Evolutionary conservation across 768 basidiomycete genomes (phyloP).

Genomic region (Omphalotus guepiniiformis): DNA sequence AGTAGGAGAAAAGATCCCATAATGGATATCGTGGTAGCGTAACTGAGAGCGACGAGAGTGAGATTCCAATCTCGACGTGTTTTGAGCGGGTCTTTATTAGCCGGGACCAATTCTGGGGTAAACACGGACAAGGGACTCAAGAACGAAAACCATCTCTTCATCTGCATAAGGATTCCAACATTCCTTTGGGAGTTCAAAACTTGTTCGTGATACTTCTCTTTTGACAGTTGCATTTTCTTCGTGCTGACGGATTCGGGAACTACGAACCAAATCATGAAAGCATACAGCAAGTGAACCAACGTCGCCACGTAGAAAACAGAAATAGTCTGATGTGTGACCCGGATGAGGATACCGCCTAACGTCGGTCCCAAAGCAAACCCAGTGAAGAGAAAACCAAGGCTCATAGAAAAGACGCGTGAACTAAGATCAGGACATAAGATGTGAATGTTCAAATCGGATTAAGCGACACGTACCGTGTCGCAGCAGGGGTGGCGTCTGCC

Average conservation of each 20-base stretch:
- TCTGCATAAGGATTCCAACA: conserved; percentile 30
- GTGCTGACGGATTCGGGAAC: conserved; percentile 76
- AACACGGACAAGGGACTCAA: conserved; percentile 70
- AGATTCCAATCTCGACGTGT: conserved; percentile 61
- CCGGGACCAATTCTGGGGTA: conserved; percentile 34
- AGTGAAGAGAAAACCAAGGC: conserved; percentile 60
- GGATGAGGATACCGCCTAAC: conserved; percentile 63
- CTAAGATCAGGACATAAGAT: conserved; percentile 29
- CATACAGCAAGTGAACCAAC: conserved; percentile 44
- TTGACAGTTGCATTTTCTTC: conserved; percentile 40
- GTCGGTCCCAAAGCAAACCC: conserved; percentile 71
- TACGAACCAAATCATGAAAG: conserved; percentile 48
- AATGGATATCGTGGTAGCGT: conserved; percentile 43
- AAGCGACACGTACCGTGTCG: conserved; percentile 39
- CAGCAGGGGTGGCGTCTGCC: conserved; percentile 59
- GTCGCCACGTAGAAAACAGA: conserved; percentile 71
- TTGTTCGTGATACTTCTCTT: conserved; percentile 31
- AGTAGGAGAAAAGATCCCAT: conserved; percentile 29
- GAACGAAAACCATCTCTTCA: conserved; percentile 52
- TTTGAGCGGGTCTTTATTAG: conserved; percentile 35
- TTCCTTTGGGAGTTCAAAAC: conserved; percentile 15
- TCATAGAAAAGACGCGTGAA: conserved; percentile 60
- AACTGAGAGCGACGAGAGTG: conserved; percentile 48
- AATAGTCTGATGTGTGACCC: conserved; percentile 45
- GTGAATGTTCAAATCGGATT: neutral